phyloP scores from a whole-genome alignment of 2,329 filamentous ascomycete genomes.

The Setomelanomma holmii region DNA sequence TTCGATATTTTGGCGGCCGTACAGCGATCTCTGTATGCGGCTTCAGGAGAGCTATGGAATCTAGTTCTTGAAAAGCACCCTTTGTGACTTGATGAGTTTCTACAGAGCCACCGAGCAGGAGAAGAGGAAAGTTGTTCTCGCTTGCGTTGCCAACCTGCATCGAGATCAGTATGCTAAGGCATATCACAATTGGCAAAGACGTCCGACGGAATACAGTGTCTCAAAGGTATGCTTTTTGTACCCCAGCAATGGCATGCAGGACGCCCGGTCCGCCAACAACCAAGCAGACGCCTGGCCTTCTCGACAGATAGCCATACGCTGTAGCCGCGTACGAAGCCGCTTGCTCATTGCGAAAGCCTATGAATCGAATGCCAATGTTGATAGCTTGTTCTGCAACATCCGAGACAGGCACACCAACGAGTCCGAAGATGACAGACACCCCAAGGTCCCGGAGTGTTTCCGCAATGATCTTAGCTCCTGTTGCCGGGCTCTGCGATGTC shows the following conservation, averaged over 20 bases:
- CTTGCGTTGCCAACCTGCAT: constrained; percentile 52
- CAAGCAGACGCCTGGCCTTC: constrained; percentile 63
- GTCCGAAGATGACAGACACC: constrained; percentile 60
- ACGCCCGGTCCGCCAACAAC: constrained; percentile 67
- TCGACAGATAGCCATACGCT: constrained; percentile 65
- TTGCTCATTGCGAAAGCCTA: constrained; percentile 66
- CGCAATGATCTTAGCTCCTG: constrained; percentile 48
- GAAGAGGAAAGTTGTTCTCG: constrained; percentile 63
- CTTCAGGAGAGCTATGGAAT: constrained; percentile 60
- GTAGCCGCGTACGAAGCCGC: constrained; percentile 65
- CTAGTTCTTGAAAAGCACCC: constrained; percentile 65
- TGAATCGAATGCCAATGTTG: constrained; percentile 63
- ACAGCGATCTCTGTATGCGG: constrained; percentile 57
- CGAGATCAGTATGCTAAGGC: background rate
- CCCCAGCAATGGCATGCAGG: constrained; percentile 64
- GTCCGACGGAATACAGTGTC: too few species aligned
- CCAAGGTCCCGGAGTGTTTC: constrained; percentile 57
- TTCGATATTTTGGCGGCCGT: constrained; percentile 53
- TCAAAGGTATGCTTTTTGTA: constrained; percentile 31
- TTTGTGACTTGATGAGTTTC: constrained; percentile 61
- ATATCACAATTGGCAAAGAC: background rate
- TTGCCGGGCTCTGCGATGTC: background rate
- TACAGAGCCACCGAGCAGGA: constrained; percentile 62
- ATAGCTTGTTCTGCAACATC: constrained; percentile 66
- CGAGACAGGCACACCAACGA: constrained; percentile 63